phyloP scores from a whole-genome alignment of 352 stramenopile species.

The Phytopythium boreale region DNA sequence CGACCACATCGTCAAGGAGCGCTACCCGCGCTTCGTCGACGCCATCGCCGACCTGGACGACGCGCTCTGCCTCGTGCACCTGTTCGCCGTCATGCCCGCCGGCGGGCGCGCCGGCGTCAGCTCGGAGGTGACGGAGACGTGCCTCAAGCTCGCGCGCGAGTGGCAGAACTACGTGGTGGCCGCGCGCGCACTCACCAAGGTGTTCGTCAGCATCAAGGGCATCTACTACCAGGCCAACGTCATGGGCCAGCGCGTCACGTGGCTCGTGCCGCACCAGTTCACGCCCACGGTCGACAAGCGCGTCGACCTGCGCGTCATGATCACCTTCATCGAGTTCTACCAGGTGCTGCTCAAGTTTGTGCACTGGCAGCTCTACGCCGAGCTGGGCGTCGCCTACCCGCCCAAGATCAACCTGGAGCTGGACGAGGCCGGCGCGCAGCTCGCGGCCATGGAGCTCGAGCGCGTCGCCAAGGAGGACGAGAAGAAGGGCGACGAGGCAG shows the following conservation, averaged over 20 bases:
- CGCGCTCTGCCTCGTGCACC: conserved; percentile 94
- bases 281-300: conserved; percentile 95
- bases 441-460: conserved; percentile 69
- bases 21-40: conserved; percentile 97
- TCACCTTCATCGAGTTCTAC: conserved; percentile 99
- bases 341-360: conserved; percentile 98
- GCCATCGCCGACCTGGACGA: conserved; percentile 98
- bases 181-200: conserved; percentile 92
- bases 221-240: conserved; percentile 98
- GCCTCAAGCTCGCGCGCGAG: conserved; percentile 90
- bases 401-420: conserved; percentile 88
- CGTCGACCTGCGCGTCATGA: conserved; percentile 99
- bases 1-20: conserved; percentile 98
- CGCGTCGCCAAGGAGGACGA: conserved; percentile 39
- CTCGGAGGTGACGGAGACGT: conserved; percentile 86
- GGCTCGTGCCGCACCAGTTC: conserved; percentile 98
- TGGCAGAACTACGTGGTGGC: conserved; percentile 96
- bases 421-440: conserved; percentile 69
- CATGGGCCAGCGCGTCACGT: conserved; percentile 94
- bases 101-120: conserved; percentile 76
- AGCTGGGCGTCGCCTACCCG: conserved; percentile 94
- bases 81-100: conserved; percentile 96
- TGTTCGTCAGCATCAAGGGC: conserved; percentile 99
- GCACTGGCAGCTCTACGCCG: conserved; percentile 97
- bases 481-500: conserved; percentile 23